Evolutionary conservation across 805 yeast species (phyloP).

Genomic region (Metschnikowia matae): DNA sequence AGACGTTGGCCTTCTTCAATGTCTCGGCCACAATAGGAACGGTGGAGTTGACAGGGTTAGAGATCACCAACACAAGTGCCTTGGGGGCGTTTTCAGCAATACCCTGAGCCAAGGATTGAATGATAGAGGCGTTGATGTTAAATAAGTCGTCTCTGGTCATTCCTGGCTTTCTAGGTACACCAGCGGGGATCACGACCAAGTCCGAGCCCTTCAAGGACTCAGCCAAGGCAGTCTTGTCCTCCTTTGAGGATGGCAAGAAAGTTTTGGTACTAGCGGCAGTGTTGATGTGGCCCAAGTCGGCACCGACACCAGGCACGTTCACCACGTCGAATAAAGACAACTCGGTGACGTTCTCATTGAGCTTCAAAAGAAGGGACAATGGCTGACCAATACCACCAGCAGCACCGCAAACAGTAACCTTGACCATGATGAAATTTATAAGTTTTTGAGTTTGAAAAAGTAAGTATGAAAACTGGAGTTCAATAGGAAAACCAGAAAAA

Average conservation of each 20-base stretch:
- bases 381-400: constrained; percentile 97
- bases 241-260: constrained; percentile 54
- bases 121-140: constrained; percentile 78
- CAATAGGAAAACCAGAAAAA: not conserved
- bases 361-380: constrained; percentile 72
- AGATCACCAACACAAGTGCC: constrained; percentile 76
- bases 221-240: constrained; percentile 44
- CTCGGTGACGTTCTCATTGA: constrained; percentile 57
- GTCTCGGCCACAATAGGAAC: constrained; percentile 86
- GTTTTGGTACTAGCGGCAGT: constrained; percentile 59
- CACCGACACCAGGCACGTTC: constrained; percentile 80
- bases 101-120: constrained; percentile 67
- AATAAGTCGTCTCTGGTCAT: constrained; percentile 91
- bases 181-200: constrained; percentile 69
- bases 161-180: constrained; percentile 91
- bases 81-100: constrained; percentile 69
- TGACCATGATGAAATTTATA: constrained; percentile 34
- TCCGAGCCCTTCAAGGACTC: constrained; percentile 44
- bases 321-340: constrained; percentile 83
- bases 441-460: not conserved
- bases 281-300: constrained; percentile 81
- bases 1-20: constrained; percentile 61
- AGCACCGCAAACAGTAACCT: constrained; percentile 86
- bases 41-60: constrained; percentile 92
- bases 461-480: not conserved